phyloP scores from a whole-genome alignment of 1,284 basidiomycete genomes.

The Fomes fomentarius region DNA sequence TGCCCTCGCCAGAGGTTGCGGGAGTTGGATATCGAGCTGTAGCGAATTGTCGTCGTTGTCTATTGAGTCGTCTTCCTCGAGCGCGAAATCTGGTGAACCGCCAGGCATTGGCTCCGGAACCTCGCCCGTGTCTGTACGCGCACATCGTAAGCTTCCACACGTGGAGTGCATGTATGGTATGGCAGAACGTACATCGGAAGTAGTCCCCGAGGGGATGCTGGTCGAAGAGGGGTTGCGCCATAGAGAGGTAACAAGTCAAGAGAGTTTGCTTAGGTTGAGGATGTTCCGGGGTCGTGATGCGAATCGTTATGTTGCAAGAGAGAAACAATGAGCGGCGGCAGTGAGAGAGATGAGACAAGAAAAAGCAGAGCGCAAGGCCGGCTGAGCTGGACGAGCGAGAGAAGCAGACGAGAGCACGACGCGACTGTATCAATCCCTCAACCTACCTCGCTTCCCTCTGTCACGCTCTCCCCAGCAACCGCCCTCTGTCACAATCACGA shows the following conservation, averaged over 20 bases:
- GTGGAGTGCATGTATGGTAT: background rate
- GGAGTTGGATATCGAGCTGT: conserved; percentile 12
- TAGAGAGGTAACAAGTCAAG: conserved; percentile 33
- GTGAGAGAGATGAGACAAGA: conserved; percentile 23
- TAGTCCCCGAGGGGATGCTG: conserved; percentile 78
- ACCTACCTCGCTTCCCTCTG: background rate
- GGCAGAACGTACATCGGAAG: conserved; percentile 55
- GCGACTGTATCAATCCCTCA: conserved; percentile 2
- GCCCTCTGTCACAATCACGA: background rate
- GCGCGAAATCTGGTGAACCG: conserved; percentile 23
- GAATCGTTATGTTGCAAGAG: conserved; percentile 21
- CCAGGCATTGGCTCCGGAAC: conserved; percentile 31
- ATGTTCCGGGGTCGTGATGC: conserved; percentile 20
- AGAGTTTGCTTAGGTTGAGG: conserved; percentile 4
- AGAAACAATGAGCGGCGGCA: conserved; percentile 22
- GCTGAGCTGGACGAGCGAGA: background rate
- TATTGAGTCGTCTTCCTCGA: conserved; percentile 15
- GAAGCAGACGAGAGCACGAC: background rate
- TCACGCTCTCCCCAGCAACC: background rate
- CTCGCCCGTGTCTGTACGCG: conserved; percentile 58
- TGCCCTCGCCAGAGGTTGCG: conserved; percentile 9
- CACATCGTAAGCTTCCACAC: background rate
- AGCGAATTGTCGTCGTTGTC: conserved; percentile 1
- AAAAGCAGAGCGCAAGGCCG: conserved; percentile 7
- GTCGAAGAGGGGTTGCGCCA: conserved; percentile 80